Conservation (phyloP, 257 asterid species). For the Solanum etuberosum region DNA sequence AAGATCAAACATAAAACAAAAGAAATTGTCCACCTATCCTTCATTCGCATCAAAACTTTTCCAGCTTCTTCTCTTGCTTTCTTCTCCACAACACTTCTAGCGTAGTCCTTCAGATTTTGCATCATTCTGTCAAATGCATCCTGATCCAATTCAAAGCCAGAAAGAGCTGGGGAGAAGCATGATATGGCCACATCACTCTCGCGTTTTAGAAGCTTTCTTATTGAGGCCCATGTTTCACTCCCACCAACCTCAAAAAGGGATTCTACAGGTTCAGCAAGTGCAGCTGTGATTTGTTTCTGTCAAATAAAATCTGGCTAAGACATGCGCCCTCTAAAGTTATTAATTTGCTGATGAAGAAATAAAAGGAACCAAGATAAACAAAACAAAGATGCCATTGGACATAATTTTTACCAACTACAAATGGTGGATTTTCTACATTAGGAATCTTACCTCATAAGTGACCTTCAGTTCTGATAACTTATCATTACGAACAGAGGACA, state of each 20-base stretch:
- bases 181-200: slow-evolving; percentile 33
- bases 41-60: slow-evolving; percentile 46
- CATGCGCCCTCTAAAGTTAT: neutral
- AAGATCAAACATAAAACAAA: neutral
- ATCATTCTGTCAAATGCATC: slow-evolving; percentile 24
- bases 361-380: neutral
- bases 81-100: slow-evolving; percentile 34
- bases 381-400: neutral
- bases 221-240: slow-evolving; percentile 43
- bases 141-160: slow-evolving; percentile 47
- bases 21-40: slow-evolving; percentile 34
- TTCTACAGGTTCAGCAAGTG: slow-evolving; percentile 35
- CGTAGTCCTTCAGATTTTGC: slow-evolving; percentile 29
- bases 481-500: slow-evolving; percentile 27
- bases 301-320: neutral
- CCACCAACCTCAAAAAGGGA: slow-evolving; percentile 46
- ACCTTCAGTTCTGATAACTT: slow-evolving; percentile 34
- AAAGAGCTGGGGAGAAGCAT: slow-evolving; percentile 21
- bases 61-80: slow-evolving; percentile 62
- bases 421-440: neutral
- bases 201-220: slow-evolving; percentile 39
- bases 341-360: neutral
- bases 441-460: slow-evolving; percentile 29
- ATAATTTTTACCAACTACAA: neutral
- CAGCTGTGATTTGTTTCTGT: slow-evolving; percentile 37